Percentiles rank a stretch among this genome's conserved stretches.
These are phyloP conservation scores for Cucumis melo DNA, from an alignment of 306 rosid genomes.

Conservation along the genomic window DNA sequence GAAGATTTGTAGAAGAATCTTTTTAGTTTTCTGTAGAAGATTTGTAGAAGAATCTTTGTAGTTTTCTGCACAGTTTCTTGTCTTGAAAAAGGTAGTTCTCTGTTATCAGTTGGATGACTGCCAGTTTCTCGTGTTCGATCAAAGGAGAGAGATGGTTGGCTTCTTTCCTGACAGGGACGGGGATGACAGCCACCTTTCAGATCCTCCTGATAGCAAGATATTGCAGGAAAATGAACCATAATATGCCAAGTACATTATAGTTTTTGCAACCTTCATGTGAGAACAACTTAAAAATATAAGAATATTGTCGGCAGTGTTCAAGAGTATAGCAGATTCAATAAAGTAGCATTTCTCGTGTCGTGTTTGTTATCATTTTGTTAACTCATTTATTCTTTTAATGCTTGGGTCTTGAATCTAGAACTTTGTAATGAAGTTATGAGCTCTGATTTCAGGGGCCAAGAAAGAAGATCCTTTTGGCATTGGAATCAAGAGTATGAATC, in stretches of 20 bases:
- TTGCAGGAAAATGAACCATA: background rate
- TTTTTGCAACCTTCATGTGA: background rate
- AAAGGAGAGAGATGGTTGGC: too few species aligned
- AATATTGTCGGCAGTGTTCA: background rate
- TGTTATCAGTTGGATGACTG: background rate
- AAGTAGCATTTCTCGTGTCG: background rate
- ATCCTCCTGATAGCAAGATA: background rate
- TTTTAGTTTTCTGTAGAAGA: background rate
- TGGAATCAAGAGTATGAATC: conserved; percentile 66
- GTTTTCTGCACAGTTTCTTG: background rate
- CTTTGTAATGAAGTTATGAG: background rate
- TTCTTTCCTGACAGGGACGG: too few species aligned
- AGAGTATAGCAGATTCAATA: background rate
- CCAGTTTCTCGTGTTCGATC: too few species aligned
- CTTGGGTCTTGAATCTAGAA: background rate
- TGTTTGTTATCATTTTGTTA: background rate
- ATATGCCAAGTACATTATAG: background rate
- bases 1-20: background rate
- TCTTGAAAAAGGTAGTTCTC: background rate
- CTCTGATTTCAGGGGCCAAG: conserved; percentile 79
- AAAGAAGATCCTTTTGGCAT: conserved; percentile 84
- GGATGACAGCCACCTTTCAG: background rate
- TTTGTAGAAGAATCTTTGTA: background rate
- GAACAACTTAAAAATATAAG: background rate
- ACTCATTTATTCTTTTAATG: background rate